Evolutionary conservation across 352 stramenopile species (phyloP).

Genomic region (Pythium aquatile): DNA sequence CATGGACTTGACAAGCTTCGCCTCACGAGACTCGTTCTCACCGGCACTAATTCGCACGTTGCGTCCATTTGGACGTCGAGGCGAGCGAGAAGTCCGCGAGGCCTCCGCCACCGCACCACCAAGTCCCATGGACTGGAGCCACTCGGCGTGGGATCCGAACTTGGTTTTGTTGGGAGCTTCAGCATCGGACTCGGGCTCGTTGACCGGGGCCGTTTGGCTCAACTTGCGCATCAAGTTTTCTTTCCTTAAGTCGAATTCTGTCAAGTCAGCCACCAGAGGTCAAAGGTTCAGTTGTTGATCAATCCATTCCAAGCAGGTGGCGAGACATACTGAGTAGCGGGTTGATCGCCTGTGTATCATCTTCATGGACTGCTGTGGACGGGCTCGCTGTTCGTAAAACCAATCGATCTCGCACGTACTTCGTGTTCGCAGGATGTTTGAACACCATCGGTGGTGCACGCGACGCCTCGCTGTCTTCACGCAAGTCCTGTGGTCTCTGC

Average conservation of each 20-base stretch:
- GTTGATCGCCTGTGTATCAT: background rate
- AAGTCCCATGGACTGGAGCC: conserved; percentile 22
- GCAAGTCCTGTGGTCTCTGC: background rate
- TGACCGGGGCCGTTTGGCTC: background rate
- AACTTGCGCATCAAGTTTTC: conserved; percentile 15
- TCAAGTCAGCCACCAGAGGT: background rate
- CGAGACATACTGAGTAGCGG: conserved; percentile 25
- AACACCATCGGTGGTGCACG: background rate
- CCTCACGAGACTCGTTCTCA: background rate
- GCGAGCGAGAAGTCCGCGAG: background rate
- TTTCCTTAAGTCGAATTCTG: conserved; percentile 26
- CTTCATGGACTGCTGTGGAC: background rate
- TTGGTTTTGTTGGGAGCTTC: conserved; percentile 6
- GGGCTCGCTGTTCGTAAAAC: background rate
- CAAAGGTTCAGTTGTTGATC: background rate
- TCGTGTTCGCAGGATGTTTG: background rate
- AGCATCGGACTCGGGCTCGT: background rate
- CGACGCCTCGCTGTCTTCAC: background rate
- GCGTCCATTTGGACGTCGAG: background rate
- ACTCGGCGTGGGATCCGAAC: conserved; percentile 26
- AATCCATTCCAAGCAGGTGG: background rate
- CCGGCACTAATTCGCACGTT: background rate
- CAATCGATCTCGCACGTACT: background rate
- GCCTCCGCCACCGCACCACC: conserved; percentile 1
- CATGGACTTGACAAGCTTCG: conserved; percentile 1